Percentiles rank a stretch among this genome's conserved stretches.
Evolutionary conservation across 176 grass and related monocot genomes (phyloP).

Genomic region (Melocanna baccifera): DNA sequence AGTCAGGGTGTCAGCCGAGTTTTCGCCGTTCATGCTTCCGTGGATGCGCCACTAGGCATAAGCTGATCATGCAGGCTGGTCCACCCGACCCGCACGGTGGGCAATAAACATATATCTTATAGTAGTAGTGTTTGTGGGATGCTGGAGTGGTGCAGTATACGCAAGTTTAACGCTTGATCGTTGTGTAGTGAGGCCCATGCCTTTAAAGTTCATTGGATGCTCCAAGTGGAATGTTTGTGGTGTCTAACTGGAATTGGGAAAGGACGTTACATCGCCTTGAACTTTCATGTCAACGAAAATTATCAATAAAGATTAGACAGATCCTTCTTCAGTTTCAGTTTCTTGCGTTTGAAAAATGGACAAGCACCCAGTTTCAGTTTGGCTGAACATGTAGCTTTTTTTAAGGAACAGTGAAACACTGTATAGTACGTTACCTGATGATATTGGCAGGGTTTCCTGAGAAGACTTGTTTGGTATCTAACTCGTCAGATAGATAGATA

Average conservation of each 20-base stretch:
- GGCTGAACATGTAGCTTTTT: background rate
- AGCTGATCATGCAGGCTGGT: conserved; percentile 17
- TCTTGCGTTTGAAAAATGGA: background rate
- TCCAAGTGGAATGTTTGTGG: conserved; percentile 3
- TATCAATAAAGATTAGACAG: background rate
- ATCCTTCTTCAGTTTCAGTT: conserved; percentile 8
- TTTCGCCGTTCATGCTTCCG: conserved; percentile 8
- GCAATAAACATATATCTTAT: background rate
- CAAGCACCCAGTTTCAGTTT: background rate
- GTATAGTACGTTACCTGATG: background rate
- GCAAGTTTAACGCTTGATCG: background rate
- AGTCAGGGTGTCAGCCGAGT: conserved; percentile 8
- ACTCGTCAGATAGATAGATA: background rate
- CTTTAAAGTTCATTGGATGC: conserved; percentile 4
- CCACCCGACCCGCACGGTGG: background rate
- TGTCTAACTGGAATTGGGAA: conserved; percentile 2
- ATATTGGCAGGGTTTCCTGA: background rate
- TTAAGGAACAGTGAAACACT: background rate
- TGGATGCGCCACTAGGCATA: background rate
- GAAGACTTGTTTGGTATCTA: background rate
- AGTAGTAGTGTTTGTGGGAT: conserved; percentile 18
- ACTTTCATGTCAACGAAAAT: conserved; percentile 14
- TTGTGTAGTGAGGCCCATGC: background rate
- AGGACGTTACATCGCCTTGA: background rate
- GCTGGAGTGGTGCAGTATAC: background rate